These are phyloP conservation scores for Bjerkandera adusta DNA, from an alignment of 1,284 basidiomycete species.

Conservation along the genomic window DNA sequence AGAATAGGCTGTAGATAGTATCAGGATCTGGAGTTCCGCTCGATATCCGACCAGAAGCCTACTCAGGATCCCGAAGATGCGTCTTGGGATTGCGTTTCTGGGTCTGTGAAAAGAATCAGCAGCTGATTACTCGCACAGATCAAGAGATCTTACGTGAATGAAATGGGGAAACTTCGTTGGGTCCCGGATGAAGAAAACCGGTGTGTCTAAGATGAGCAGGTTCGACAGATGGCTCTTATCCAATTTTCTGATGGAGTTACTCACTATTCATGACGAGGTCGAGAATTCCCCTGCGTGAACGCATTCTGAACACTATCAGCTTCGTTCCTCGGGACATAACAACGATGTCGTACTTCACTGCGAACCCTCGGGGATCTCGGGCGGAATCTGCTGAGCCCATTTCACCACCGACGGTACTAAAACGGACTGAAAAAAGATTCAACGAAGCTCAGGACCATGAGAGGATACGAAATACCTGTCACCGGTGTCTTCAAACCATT, in stretches of 20 bases:
- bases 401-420: conserved; percentile 90
- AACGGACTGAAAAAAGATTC: conserved; percentile 51
- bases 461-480: conserved; percentile 44
- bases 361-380: conserved; percentile 77
- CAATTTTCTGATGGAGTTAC: conserved; percentile 72
- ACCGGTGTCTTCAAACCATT: conserved; percentile 67
- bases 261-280: conserved; percentile 19
- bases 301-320: conserved; percentile 19
- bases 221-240: not conserved
- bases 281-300: conserved; percentile 14
- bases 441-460: not conserved
- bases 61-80: conserved; percentile 68
- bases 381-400: conserved; percentile 85
- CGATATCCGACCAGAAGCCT: conserved; percentile 8
- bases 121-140: not conserved
- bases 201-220: conserved; percentile 49
- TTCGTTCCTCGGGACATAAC: not conserved
- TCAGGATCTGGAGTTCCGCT: conserved; percentile 54
- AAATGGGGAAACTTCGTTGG: conserved; percentile 85
- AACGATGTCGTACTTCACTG: conserved; percentile 21
- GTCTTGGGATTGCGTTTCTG: conserved; percentile 91
- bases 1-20: conserved; percentile 19
- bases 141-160: conserved; percentile 56
- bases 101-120: conserved; percentile 36
- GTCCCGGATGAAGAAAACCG: conserved; percentile 85